Evolutionary conservation across 192 early-diverging fungal genomes (phyloP).

Genomic region (Piromyces sp.): DNA sequence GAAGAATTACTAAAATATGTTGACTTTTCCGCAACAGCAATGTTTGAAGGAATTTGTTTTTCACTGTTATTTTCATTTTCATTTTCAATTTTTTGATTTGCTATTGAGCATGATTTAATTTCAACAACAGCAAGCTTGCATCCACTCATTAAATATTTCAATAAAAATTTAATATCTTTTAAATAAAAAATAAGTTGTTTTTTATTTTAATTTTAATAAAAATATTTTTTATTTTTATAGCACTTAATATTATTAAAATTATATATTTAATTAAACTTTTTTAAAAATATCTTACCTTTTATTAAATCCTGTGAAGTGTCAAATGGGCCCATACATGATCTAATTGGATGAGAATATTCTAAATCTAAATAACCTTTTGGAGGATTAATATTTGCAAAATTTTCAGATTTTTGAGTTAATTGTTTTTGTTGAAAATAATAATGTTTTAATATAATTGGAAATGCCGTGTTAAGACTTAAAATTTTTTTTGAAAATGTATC

Average conservation of each 20-base stretch:
- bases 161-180: constrained; percentile 65
- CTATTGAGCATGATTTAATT: not conserved
- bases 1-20: too few species aligned
- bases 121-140: constrained; percentile 36
- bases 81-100: not conserved
- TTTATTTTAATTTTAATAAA: too few species aligned
- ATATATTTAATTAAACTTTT: too few species aligned
- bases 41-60: too few species aligned
- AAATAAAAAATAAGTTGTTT: too few species aligned
- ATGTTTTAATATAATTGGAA: constrained; percentile 37
- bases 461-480: constrained; percentile 41
- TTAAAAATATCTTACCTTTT: constrained; percentile 31
- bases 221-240: too few species aligned
- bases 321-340: constrained; percentile 13
- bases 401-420: not conserved
- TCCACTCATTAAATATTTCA: constrained; percentile 79
- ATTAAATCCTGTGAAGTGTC: constrained; percentile 47
- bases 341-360: constrained; percentile 34
- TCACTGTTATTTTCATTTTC: too few species aligned
- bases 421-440: constrained; percentile 27
- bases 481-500: constrained; percentile 72
- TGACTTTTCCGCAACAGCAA: too few species aligned
- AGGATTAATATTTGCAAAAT: constrained; percentile 5
- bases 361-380: constrained; percentile 34
- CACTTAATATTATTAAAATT: too few species aligned